Percentiles rank a stretch among this genome's conserved stretches.
Evolutionary conservation across 805 yeast genomes (phyloP).

Genomic region (Candida pini): DNA sequence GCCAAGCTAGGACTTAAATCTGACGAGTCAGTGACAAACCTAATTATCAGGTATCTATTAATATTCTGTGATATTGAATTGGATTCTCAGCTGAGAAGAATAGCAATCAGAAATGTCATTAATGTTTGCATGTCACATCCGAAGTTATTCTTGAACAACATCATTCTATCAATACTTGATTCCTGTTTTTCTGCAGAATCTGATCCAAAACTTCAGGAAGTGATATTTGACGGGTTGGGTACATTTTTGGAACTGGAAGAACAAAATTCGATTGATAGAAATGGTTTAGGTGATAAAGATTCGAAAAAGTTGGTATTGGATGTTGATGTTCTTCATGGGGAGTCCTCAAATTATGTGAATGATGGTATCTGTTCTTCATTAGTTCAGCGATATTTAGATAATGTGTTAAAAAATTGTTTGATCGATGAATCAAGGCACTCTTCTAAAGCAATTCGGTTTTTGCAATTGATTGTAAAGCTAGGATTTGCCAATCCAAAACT

Average conservation of each 20-base stretch:
- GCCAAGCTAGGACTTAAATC: conserved; percentile 38
- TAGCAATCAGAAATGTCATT: conserved; percentile 54
- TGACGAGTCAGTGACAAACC: conserved; percentile 51
- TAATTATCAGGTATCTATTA: conserved; percentile 54
- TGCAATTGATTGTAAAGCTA: conserved; percentile 50
- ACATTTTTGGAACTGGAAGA: conserved; percentile 58
- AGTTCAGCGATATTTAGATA: conserved; percentile 53
- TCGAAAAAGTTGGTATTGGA: conserved; percentile 36
- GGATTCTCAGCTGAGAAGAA: conserved; percentile 34
- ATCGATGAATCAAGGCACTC: conserved; percentile 39
- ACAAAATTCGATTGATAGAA: conserved; percentile 32
- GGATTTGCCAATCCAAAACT: conserved; percentile 75
- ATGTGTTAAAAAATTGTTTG: conserved; percentile 45
- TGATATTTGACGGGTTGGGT: conserved; percentile 51
- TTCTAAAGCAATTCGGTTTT: conserved; percentile 44
- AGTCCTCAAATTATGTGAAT: conserved; percentile 39
- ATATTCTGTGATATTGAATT: conserved; percentile 36
- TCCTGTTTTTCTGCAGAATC: conserved; percentile 33
- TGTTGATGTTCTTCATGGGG: conserved; percentile 50
- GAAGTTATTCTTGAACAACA: conserved; percentile 54
- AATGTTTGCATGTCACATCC: conserved; percentile 59
- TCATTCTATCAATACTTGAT: conserved; percentile 48
- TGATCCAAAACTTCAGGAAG: conserved; percentile 39
- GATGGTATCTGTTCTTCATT: conserved; percentile 75
- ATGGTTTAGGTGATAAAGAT: conserved; percentile 34